Base-by-base conservation (phyloP, 176 grass and related monocot species). In the bread wheat (Triticum aestivum) region DNA sequence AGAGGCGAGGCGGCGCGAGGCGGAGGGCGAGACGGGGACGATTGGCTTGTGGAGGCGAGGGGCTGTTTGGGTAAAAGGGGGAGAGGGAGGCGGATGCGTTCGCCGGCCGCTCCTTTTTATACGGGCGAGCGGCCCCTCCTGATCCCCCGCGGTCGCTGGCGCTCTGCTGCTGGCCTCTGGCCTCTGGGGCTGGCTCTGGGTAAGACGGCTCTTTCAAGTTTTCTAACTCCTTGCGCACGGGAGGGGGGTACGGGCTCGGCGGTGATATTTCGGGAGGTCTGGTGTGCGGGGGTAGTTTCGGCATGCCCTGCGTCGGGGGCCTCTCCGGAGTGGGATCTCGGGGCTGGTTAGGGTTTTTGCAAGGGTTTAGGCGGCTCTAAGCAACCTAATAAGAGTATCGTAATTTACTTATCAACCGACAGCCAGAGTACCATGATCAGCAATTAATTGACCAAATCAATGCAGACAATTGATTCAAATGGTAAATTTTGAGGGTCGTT, bases 1-100 rank as follows among this genome's bases (percentile, higher is more conserved):
- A 51, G 85, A 81, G 90, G 86, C 86, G 90, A 81, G 90, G 86
- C 90, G 90, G 90, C 90, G 90, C 78, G 33, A 78, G 86, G 86
- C 75, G 81, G 63, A 88, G 77, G 29, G 15, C 15, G 77, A 71
- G 27, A 78, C 32, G 69, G 63, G 72, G 63, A 78, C 84, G 90
- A 88, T 88, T 91, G 86, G 87, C 38, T 44, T 77, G 6, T 21
- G 86, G 26, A n/a, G 38, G 41, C 58, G 56, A 82, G 86, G 85
- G 82, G 71, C 82, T 88, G 82, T 85, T 82, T 78, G 62, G 86
- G 86, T 76, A 82, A 33, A 81, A 34, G 15, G 9, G 21, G 9
- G 11, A 12, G 32, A 32, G 9, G 64, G 73, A 42, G 33, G 30
- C 24, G 5, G 69, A 64, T 61, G 81, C 61, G 35, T 33, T 38